Conservation (phyloP, 2,329 filamentous ascomycete species). For the Drechslerella dactyloides region DNA sequence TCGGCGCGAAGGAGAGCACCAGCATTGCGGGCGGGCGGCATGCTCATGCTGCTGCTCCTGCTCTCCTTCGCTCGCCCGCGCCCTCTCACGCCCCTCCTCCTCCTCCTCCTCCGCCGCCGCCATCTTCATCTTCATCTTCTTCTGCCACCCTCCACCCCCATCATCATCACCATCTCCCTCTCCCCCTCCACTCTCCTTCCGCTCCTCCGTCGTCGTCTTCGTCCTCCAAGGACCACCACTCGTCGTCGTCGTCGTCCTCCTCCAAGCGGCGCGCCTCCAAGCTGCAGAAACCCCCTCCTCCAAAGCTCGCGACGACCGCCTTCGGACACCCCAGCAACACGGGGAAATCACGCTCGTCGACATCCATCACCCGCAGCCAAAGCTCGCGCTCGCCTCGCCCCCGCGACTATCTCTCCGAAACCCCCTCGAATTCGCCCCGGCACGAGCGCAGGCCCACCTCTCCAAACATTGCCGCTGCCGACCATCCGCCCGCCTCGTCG, state of each 20-base stretch:
- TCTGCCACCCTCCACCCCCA: slow-evolving; percentile 21
- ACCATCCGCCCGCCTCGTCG: slow-evolving; percentile 22
- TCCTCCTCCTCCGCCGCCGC: slow-evolving; percentile 27
- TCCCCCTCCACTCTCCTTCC: neutral
- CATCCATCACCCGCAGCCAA: slow-evolving; percentile 49
- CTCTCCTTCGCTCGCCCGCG: slow-evolving; percentile 29
- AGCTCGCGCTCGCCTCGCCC: slow-evolving; percentile 42
- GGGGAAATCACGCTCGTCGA: slow-evolving; percentile 46
- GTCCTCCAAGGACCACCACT: slow-evolving; percentile 23
- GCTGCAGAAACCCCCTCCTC: slow-evolving; percentile 45
- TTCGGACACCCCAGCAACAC: slow-evolving; percentile 46
- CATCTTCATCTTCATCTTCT: neutral
- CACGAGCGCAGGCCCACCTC: slow-evolving; percentile 49
- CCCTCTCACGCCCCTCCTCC: slow-evolving; percentile 34
- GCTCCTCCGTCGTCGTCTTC: slow-evolving; percentile 5
- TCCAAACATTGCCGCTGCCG: slow-evolving; percentile 30
- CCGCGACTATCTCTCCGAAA: slow-evolving; percentile 48
- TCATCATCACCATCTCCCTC: slow-evolving; percentile 2
- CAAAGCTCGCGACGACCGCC: slow-evolving; percentile 37
- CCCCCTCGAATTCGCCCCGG: slow-evolving; percentile 33
- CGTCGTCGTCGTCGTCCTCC: slow-evolving; percentile 16
- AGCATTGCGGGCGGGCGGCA: slow-evolving; percentile 4
- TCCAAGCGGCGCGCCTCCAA: slow-evolving; percentile 44
- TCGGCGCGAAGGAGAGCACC: slow-evolving; percentile 42
- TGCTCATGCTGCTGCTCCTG: neutral